phyloP scores from a whole-genome alignment of 768 basidiomycete species.

The Pholiota conissans region DNA sequence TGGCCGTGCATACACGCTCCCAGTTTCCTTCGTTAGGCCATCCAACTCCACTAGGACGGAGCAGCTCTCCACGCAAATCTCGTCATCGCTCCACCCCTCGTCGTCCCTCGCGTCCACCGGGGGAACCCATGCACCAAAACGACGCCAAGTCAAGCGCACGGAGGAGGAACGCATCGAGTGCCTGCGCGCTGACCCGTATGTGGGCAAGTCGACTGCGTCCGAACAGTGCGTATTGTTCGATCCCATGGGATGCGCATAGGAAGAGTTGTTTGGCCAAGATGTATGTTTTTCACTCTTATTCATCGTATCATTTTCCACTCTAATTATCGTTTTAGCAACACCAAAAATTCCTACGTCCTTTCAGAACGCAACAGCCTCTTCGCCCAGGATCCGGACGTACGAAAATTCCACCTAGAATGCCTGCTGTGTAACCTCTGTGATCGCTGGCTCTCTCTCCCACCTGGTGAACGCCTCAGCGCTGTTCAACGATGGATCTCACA shows the following conservation, averaged over 20 bases:
- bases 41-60: too few relatives aligned
- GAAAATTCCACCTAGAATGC: constrained; percentile 74
- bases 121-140: constrained; percentile 55
- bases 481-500: constrained; percentile 69
- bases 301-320: background rate
- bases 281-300: constrained; percentile 4
- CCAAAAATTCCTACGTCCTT: constrained; percentile 56
- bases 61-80: background rate
- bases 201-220: constrained; percentile 77
- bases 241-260: constrained; percentile 84
- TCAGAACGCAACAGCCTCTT: constrained; percentile 62
- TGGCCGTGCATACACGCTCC: too few relatives aligned
- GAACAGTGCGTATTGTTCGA: constrained; percentile 84
- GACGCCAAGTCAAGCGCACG: constrained; percentile 72
- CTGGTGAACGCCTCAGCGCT: constrained; percentile 60
- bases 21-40: background rate
- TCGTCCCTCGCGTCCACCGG: constrained; percentile 28
- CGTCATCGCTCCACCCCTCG: background rate
- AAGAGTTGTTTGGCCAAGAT: constrained; percentile 80
- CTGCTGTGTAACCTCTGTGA: constrained; percentile 71
- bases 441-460: constrained; percentile 59
- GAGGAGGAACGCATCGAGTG: constrained; percentile 79
- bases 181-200: constrained; percentile 68
- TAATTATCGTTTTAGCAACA: constrained; percentile 30
- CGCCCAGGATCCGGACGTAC: constrained; percentile 65